Evolutionary conservation across 257 asterid species (phyloP).

Genomic region (Petrea volubilis): DNA sequence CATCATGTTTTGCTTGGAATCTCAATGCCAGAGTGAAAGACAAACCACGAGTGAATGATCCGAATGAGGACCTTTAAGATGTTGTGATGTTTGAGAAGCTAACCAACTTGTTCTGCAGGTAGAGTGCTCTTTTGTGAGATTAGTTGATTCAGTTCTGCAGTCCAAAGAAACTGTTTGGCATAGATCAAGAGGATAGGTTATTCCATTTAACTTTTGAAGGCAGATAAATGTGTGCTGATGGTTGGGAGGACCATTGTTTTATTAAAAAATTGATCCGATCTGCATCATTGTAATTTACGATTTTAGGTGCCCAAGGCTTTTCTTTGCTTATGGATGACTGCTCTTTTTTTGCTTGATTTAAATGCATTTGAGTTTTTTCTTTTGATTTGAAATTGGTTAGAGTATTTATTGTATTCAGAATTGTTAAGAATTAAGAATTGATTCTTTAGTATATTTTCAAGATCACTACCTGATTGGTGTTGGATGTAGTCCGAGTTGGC

Average conservation of each 20-base stretch:
- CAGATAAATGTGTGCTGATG: neutral
- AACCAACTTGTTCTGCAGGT: neutral
- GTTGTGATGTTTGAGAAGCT: neutral
- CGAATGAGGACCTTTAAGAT: neutral
- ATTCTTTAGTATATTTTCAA: no score
- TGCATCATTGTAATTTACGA: neutral
- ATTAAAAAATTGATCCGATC: neutral
- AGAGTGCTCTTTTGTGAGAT: neutral
- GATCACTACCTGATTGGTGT: no score
- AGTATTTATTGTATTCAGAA: neutral
- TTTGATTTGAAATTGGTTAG: neutral
- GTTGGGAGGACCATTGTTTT: neutral
- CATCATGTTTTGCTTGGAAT: neutral
- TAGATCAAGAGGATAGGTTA: neutral
- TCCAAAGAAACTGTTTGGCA: neutral
- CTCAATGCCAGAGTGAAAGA: neutral
- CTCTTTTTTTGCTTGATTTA: neutral
- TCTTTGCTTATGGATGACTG: no score
- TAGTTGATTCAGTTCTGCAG: neutral
- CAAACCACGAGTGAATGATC: neutral
- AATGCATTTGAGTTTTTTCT: neutral
- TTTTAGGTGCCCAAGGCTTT: no score
- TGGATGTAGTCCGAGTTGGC: no score
- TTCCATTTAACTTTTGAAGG: neutral
- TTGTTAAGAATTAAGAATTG: no score